These are phyloP conservation scores for Blastobotrys illinoisensis DNA, from an alignment of 1,139 yeast genomes.

Conservation along the genomic window DNA sequence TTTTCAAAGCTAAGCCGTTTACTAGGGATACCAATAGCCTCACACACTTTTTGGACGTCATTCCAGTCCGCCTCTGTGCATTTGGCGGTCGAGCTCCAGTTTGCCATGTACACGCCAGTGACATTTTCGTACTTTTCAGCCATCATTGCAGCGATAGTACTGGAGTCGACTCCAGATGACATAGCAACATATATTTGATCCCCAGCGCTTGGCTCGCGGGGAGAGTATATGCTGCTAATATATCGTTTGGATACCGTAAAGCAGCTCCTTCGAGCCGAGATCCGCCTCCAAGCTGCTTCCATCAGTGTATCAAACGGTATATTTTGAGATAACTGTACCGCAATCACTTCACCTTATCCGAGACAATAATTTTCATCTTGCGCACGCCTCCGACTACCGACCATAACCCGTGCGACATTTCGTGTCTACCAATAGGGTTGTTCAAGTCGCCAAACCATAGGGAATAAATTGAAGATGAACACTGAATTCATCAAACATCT, in stretches of 20 bases:
- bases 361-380: background rate
- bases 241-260: background rate
- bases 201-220: background rate
- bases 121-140: conserved; percentile 48
- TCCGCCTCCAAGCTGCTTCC: background rate
- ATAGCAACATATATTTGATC: conserved; percentile 68
- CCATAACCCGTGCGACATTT: no score
- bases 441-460: no score
- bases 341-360: background rate
- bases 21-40: conserved; percentile 57
- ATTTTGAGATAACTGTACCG: no score
- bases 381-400: background rate
- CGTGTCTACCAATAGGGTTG: no score
- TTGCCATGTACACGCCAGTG: conserved; percentile 84
- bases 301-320: background rate
- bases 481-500: no score
- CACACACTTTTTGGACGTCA: conserved; percentile 65
- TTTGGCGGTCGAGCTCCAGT: conserved; percentile 68
- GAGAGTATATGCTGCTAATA: background rate
- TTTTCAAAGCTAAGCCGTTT: conserved; percentile 77
- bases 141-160: conserved; percentile 77
- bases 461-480: no score
- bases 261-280: background rate
- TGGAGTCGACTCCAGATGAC: conserved; percentile 97
- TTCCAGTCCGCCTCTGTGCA: conserved; percentile 89